Conservation (phyloP, 2,329 filamentous ascomycete species). For the Penicillium sp. region DNA sequence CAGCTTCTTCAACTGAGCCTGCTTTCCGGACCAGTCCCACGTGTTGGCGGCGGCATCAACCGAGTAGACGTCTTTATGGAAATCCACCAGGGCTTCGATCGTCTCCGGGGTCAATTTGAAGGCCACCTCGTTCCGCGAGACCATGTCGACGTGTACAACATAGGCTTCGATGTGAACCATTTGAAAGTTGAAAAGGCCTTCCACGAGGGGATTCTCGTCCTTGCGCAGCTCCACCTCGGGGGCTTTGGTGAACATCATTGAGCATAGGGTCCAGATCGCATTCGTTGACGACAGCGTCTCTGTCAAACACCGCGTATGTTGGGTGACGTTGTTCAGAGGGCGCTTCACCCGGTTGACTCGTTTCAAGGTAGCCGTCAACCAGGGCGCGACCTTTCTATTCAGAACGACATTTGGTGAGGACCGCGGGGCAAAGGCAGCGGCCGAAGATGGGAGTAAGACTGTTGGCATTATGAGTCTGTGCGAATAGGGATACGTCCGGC, state of each 20-base stretch:
- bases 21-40: constrained; percentile 95
- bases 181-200: constrained; percentile 88
- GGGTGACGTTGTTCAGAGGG: constrained; percentile 90
- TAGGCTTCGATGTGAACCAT: constrained; percentile 93
- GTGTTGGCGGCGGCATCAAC: constrained; percentile 83
- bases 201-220: constrained; percentile 75
- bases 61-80: constrained; percentile 94
- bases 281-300: constrained; percentile 85
- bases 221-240: constrained; percentile 78
- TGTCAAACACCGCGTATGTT: constrained; percentile 91
- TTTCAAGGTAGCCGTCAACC: constrained; percentile 95
- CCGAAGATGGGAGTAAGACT: constrained; percentile 88
- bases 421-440: constrained; percentile 90
- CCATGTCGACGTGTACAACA: constrained; percentile 98
- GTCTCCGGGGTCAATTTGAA: constrained; percentile 96
- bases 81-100: constrained; percentile 88
- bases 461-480: constrained; percentile 72
- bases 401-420: constrained; percentile 93
- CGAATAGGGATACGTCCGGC: constrained; percentile 47
- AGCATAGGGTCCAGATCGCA: constrained; percentile 92
- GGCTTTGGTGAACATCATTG: constrained; percentile 85
- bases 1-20: constrained; percentile 91
- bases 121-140: constrained; percentile 92
- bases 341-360: constrained; percentile 95
- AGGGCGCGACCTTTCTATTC: constrained; percentile 85